phyloP scores from a whole-genome alignment of 164 flowering plant genomes.

The Santalum album region DNA sequence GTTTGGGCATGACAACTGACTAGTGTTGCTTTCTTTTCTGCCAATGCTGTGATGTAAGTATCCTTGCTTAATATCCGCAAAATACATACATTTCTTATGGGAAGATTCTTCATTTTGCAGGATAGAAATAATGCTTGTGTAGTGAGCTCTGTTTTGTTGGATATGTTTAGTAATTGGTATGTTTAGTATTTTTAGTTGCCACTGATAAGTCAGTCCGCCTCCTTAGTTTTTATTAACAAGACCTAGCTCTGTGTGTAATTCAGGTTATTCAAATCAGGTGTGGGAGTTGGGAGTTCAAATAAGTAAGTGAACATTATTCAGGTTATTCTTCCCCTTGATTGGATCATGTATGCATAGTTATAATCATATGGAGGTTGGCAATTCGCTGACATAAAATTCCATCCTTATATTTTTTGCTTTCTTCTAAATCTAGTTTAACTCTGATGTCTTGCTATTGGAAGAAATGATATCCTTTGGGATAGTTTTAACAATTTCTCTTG shows the following conservation, averaged over 20 bases:
- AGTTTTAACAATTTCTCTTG: no score
- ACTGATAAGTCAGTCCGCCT: neutral
- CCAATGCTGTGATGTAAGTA: no score
- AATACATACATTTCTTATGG: no score
- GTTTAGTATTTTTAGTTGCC: conserved; percentile 8
- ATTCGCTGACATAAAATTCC: no score
- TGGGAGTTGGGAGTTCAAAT: conserved; percentile 66
- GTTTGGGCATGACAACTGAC: no score
- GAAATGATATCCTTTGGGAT: no score
- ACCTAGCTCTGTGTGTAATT: conserved; percentile 11
- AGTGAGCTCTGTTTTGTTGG: conserved; percentile 75
- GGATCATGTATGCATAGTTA: neutral
- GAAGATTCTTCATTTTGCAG: conserved; percentile 27
- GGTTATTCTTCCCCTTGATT: neutral
- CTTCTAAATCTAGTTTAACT: no score
- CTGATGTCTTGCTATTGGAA: no score
- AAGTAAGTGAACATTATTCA: conserved; percentile 59
- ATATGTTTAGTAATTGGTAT: conserved; percentile 76
- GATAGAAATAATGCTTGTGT: conserved; percentile 95
- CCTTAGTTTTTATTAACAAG: neutral
- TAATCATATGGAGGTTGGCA: no score
- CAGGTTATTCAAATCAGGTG: conserved; percentile 70
- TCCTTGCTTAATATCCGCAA: no score
- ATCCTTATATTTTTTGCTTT: no score
- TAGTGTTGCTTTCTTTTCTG: no score